Evolutionary conservation across 441 rosid genomes (phyloP), one percentile per base, ranked within the genome.

Genomic region (Bocquillonia castaneifolia): DNA sequence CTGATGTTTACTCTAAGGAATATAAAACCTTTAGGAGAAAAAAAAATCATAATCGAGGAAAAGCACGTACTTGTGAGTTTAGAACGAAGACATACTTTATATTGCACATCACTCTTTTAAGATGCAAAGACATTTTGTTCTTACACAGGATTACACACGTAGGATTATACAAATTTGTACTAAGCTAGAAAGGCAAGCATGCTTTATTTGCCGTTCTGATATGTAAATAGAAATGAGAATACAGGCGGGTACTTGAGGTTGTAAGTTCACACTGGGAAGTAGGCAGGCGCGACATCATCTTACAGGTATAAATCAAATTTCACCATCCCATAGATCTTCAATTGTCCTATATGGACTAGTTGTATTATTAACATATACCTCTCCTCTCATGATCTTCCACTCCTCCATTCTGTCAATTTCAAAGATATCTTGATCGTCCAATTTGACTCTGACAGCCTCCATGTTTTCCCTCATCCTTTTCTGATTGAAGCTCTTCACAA

Each of bases 381-480:
- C 93, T 42, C 91, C 97, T 82, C 98, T 93, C 88, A 88, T 73
- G 66, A 87, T 79, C 85, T 88, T 92, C 84, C 74, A 72, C 63
- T 90, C 95, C 56, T 79, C 86, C 57, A 90, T 57, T 10, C 74
- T 69, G 50, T 86, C 93, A 57, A 92, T 87, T 51, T 76, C 72
- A 25, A 72, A 34, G 47, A 87, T n/a, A 67, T 92, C 96, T 66
- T 72, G 67, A 28, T 76, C 83, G 39, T 86, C 92, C 72, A 90
- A 63, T 62, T 74, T 74, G 12, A 92, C 64, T 54, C 84, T 63
- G 37, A 84, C 63, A 7, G 94, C 81, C 54, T 71, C 78, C 64
- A 82, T 79, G 82, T 92, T 92, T 74, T 92, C 94, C 71, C 50
- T 81, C 82, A 88, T 68, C 56, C 98, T 83, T 9, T 68, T 69